phyloP scores from a whole-genome alignment of 1,284 basidiomycete genomes.

The Pholiota adiposa region DNA sequence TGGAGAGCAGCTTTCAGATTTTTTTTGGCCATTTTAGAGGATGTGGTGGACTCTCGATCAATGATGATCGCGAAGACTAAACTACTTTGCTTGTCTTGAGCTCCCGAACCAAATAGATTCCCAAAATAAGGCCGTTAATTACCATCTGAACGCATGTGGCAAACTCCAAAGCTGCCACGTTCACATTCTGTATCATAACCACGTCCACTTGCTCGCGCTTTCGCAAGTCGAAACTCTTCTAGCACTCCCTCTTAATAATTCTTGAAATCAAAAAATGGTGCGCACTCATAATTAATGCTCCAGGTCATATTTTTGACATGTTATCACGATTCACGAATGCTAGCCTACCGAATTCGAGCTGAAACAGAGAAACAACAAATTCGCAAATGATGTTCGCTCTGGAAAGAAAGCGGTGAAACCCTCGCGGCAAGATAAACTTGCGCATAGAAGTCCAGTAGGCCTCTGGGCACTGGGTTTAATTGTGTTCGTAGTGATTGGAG shows the following conservation, averaged over 20 bases:
- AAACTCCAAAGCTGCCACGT: slow-evolving; percentile 29
- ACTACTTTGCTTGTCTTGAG: neutral
- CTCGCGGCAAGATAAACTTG: slow-evolving; percentile 70
- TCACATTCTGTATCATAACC: slow-evolving; percentile 19
- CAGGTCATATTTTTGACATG: too few species aligned
- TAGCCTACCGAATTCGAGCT: slow-evolving; percentile 79
- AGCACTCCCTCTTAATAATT: neutral
- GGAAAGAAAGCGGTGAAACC: slow-evolving; percentile 77
- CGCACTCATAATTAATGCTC: neutral
- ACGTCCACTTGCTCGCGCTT: slow-evolving; percentile 3
- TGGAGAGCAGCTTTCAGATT: slow-evolving; percentile 69
- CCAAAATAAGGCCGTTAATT: slow-evolving; percentile 11
- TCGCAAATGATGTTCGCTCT: slow-evolving; percentile 67
- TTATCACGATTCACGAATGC: too few species aligned
- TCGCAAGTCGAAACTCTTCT: neutral
- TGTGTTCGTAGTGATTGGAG: slow-evolving; percentile 75
- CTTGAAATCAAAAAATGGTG: slow-evolving; percentile 21
- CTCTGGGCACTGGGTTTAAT: slow-evolving; percentile 71
- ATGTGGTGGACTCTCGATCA: too few species aligned
- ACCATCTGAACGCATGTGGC: slow-evolving; percentile 9
- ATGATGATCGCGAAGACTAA: too few species aligned
- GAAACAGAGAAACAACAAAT: slow-evolving; percentile 77
- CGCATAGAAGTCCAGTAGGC: slow-evolving; percentile 72
- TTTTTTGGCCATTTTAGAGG: slow-evolving; percentile 53
- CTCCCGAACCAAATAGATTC: slow-evolving; percentile 11